Base-by-base conservation (phyloP, 306 rosid genomes). In the Neltuma alba region DNA sequence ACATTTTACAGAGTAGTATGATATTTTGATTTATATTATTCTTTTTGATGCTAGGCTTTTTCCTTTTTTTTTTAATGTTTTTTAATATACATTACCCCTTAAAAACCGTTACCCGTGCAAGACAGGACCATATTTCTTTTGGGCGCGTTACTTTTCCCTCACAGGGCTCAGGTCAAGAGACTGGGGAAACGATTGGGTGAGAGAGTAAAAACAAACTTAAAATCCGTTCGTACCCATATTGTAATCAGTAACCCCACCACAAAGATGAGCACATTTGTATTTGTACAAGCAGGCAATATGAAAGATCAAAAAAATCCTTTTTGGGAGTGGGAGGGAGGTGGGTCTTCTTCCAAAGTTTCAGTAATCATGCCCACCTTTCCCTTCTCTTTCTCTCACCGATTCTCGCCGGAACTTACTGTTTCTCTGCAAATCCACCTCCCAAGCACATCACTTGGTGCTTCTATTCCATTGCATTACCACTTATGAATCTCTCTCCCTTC, bases 401-500 rank as follows among this genome's bases (percentile, higher is more conserved):
- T 55, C 88, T 81, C 79, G 76, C 83, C 75, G 78, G 67, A 83
- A 78, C 50, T 78, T 81, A 77, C 85, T 77, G 66, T 67, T 64
- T 68, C 63, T 69, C 62, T 31, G 31, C 83, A 79, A 71, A 77
- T 81, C 87, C 91, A 90, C 73, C 72, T 70, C 37, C 82, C 63
- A 72, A 47, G 78, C 72, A 27, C 69, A 33, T 45, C 83, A 42
- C 38, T 70, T 83, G 47, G 9, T 25, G 58, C 1, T 34, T 9
- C 0, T 6, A 52, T 30, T 40, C 9, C 79, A 0, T 30, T 13
- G 4, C 11, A 38, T 25, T 41, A 15, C 81, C 79, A 52, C 86
- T 80, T 80, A 94, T 94, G 99, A 88, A 67, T 83, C 84, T 83
- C 80, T 80, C 34, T 44, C 52, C 78, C 54, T 81, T 85, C 77